Percentiles rank a stretch among this genome's conserved stretches.
Conservation (phyloP, 768 basidiomycete genomes). For the Pisolithus orientalis region DNA sequence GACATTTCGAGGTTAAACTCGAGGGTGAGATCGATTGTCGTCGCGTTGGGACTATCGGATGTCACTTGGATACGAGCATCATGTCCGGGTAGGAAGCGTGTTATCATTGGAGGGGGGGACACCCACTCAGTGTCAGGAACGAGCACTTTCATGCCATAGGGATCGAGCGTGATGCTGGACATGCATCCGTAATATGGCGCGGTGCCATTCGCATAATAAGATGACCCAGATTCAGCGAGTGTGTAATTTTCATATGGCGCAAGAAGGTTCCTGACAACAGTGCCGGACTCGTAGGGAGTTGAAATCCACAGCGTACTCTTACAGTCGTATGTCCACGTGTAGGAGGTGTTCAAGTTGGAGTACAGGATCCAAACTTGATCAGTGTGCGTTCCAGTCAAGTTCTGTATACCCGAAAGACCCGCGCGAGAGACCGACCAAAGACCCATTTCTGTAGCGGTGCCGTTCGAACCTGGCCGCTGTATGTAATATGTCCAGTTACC, state of each 20-base stretch:
- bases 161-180: constrained; percentile 53
- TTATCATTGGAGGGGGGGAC: constrained; percentile 63
- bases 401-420: constrained; percentile 54
- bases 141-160: constrained; percentile 76
- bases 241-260: constrained; percentile 78
- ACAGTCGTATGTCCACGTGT: constrained; percentile 62
- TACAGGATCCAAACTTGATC: constrained; percentile 81
- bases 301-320: constrained; percentile 60
- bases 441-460: constrained; percentile 78
- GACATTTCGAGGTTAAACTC: constrained; percentile 79
- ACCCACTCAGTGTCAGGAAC: constrained; percentile 68
- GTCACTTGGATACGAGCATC: constrained; percentile 60
- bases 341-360: constrained; percentile 77
- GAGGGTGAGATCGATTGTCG: constrained; percentile 56
- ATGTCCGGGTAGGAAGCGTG: constrained; percentile 81
- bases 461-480: constrained; percentile 79
- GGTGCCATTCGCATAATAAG: constrained; percentile 51
- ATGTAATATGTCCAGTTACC: constrained; percentile 83
- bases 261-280: constrained; percentile 65
- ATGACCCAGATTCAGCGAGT: constrained; percentile 57
- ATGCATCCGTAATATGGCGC: constrained; percentile 78
- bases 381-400: constrained; percentile 48
- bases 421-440: constrained; percentile 77
- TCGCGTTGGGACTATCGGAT: constrained; percentile 40
- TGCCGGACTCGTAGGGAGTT: constrained; percentile 63